Base-by-base conservation (phyloP, 805 yeast genomes). In the Kluyveromyces aestuarii region DNA sequence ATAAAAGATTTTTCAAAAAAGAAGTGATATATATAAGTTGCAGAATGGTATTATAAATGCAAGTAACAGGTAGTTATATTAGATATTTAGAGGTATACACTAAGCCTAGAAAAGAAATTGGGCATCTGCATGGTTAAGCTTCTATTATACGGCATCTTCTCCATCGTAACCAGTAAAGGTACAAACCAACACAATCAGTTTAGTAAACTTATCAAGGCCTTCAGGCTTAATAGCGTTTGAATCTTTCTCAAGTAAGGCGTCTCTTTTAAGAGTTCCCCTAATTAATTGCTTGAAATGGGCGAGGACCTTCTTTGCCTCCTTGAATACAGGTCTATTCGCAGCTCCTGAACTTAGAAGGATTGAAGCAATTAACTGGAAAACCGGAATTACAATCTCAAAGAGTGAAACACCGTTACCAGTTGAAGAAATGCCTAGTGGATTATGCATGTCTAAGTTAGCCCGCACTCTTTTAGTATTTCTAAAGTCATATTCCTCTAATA, bases 341-440 rank as follows among this genome's bases (percentile, higher is more conserved):
- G 90, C 82, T 0, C 96, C 96, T 72, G 86, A 76, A 2, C 95
- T 79, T 9, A 89, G 68, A 4, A 84, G 67, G 8, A 85, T 69
- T 0, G 95, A 80, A 9, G 80, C 65, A 2, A 87, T 70, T 43
- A 88, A 67, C 57, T 86, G 95, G 62, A 87, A 84, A 2, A 83
- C 71, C 0, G 95, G 93, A 35, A 82, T 74, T 39, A 86, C 70
- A 17, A 86, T 67, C 50, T 86, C 95, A 60, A 79, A 81, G 45
- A 79, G 70, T 0, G 89, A 80, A 4, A 84, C 56, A 1, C 61
- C 66, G 36, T 57, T 59, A 7, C 58, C 50, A 21, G 59, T 55
- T 30, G 58, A 59, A 10, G 59, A 64, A 36, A 73, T 54, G 27
- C 41, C 37, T 19, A 77, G 53, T 2, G 85, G 80, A 2, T 76